These are phyloP conservation scores for Pisolithus albus DNA, from an alignment of 768 basidiomycete species.

Conservation along the genomic window DNA sequence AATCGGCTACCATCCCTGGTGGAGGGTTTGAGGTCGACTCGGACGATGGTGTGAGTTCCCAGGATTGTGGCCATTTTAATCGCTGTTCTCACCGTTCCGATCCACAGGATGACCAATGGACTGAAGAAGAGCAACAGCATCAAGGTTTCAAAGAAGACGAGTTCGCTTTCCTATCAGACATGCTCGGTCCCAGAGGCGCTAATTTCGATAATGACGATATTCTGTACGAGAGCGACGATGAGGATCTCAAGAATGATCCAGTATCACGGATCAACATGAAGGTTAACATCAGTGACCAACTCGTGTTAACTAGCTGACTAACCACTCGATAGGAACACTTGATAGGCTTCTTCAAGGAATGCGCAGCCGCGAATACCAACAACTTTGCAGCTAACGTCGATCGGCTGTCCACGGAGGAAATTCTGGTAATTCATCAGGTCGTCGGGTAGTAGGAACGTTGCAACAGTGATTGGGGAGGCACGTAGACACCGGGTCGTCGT, in stretches of 20 bases:
- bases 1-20: conserved; percentile 58
- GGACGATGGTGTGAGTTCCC: conserved; percentile 62
- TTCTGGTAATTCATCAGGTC: conserved; percentile 51
- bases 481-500: too few relatives aligned
- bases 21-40: conserved; percentile 57
- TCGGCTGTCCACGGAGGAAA: conserved; percentile 66
- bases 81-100: neutral
- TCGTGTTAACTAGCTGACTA: conserved; percentile 13
- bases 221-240: conserved; percentile 71
- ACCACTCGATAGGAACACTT: conserved; percentile 49
- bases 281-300: conserved; percentile 30
- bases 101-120: conserved; percentile 83
- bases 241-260: conserved; percentile 82
- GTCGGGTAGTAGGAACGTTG: conserved; percentile 22
- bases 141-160: conserved; percentile 65
- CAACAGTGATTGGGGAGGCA: too few relatives aligned
- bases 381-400: conserved; percentile 59
- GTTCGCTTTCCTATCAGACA: conserved; percentile 76
- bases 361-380: conserved; percentile 52
- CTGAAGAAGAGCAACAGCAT: conserved; percentile 70
- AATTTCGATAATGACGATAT: conserved; percentile 74
- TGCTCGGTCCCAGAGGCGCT: conserved; percentile 67
- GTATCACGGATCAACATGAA: conserved; percentile 81
- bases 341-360: conserved; percentile 63
- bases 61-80: neutral